Evolutionary conservation across 2,329 filamentous ascomycete genomes (phyloP), one percentile per base, ranked within the genome.

Genomic region (Hypoxylon sp.): DNA sequence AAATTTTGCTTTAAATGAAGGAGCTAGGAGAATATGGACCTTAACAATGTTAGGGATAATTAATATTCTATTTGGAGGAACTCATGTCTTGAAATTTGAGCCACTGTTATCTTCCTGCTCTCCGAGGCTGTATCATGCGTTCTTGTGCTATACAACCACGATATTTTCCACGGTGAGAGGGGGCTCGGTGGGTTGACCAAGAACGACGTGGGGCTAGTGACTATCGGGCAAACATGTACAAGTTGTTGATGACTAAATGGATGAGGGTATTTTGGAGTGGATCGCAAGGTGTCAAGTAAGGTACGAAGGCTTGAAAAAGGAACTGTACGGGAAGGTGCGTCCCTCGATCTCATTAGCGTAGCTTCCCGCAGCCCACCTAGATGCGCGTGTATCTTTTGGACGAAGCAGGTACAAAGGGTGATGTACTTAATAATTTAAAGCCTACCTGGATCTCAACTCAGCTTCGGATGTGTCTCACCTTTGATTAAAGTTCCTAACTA

Each of bases 401-500:
- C 45, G 30, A 36, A 53, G 64, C 52, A 66, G 40, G 63, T 52
- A 56, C 51, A 26, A n/a, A 53, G 20, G 48, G 24, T 14, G 26
- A 30, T 44, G 60, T 52, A 56, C 45, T 48, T 30, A 52, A 33
- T 16, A 62, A 68, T 51, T 48, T 54, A 65, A 64, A 71, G 69
- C 64, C 65, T 54, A 57, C 64, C 59, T 54, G 38, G 24, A 64
- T 50, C 46, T 67, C 69, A 61, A 67, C 24, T 60, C 46, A 62
- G 70, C 70, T 69, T 73, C 70, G 63, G 60, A 55, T 73, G 14
- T 69, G 73, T 75, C 73, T 75, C 73, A 75, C 72, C 48, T 66
- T 70, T 46, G 57, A 61, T 60, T 61, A 65, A 60, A 52, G 55
- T 62, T 68, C 59, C 48, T 51, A 50, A 57, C 45, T 49, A 38